phyloP scores from a whole-genome alignment of 768 basidiomycete species.

The Termitomyces sp. region DNA sequence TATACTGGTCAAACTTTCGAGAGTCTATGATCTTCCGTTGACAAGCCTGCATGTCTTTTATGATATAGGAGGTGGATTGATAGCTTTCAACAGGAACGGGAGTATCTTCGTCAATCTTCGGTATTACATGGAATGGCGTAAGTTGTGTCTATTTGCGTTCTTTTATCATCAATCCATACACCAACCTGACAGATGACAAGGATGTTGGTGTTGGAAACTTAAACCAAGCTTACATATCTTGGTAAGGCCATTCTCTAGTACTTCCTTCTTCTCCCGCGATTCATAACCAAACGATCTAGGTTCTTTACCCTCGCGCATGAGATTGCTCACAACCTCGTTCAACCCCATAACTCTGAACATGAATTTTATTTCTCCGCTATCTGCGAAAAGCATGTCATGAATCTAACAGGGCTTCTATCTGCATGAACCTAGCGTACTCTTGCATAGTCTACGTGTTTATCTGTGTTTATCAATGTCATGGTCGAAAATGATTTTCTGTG shows the following conservation, averaged over 20 bases:
- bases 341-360: constrained; percentile 85
- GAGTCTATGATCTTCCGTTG: constrained; percentile 70
- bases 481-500: neutral
- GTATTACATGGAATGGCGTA: constrained; percentile 85
- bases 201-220: constrained; percentile 51
- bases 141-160: constrained; percentile 25
- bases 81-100: constrained; percentile 91
- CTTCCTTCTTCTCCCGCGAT: neutral
- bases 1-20: constrained; percentile 58
- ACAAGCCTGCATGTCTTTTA: constrained; percentile 82
- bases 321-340: constrained; percentile 87
- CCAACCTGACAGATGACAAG: constrained; percentile 50
- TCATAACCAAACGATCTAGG: constrained; percentile 34
- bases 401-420: constrained; percentile 25
- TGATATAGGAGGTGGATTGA: constrained; percentile 72
- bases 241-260: constrained; percentile 35
- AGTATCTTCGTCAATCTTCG: constrained; percentile 86
- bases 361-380: constrained; percentile 94
- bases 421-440: neutral
- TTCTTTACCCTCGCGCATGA: constrained; percentile 92
- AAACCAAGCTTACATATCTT: constrained; percentile 71
- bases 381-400: constrained; percentile 59
- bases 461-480: neutral
- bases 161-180: neutral
- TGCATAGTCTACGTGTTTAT: no score